A percentile compares a stretch with the other conserved stretches of the same genome.
phyloP scores from a whole-genome alignment of 2,329 filamentous ascomycete species.

The Penicillium sp. region DNA sequence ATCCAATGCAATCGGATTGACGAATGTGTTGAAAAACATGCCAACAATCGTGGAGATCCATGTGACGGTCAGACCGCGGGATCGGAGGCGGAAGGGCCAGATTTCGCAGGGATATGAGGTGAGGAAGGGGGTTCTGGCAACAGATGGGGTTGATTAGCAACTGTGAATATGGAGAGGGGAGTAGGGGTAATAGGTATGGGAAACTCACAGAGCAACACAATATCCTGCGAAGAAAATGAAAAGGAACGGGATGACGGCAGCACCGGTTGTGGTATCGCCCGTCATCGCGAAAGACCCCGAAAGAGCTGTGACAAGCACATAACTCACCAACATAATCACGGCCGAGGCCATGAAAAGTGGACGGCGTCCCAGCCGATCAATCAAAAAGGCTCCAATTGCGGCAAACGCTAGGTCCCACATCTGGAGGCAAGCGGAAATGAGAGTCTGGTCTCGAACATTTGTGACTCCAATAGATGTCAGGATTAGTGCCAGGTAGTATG shows the following conservation, averaged over 20 bases:
- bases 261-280: background rate
- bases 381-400: background rate
- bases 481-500: background rate
- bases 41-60: background rate
- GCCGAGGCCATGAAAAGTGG: background rate
- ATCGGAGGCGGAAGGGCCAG: background rate
- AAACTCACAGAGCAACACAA: background rate
- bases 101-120: background rate
- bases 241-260: background rate
- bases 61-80: background rate
- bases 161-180: background rate
- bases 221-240: background rate
- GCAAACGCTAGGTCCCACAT: background rate
- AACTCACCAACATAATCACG: background rate
- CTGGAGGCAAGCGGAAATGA: background rate
- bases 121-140: background rate
- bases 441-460: background rate
- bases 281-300: background rate
- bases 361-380: background rate
- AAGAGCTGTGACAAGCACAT: background rate
- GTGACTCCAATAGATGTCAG: background rate
- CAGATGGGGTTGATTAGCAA: background rate
- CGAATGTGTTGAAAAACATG: background rate
- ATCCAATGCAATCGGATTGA: background rate
- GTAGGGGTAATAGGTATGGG: background rate